A percentile compares a stretch with the other conserved stretches of the same genome.
These are phyloP conservation scores for Mortierella sp. DNA, from an alignment of 371 early-diverging fungal species.

Conservation along the genomic window DNA sequence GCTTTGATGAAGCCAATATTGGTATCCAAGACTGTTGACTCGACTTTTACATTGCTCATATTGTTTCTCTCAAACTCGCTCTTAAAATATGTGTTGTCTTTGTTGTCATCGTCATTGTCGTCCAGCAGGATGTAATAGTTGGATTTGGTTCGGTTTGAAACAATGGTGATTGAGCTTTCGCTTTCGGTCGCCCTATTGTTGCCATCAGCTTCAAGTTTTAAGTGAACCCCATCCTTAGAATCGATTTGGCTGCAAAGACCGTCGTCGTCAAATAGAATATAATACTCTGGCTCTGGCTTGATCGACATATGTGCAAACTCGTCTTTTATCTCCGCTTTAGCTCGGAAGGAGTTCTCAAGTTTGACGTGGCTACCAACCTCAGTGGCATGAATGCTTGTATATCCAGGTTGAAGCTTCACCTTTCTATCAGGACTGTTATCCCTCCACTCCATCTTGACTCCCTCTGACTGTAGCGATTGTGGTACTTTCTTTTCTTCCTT, in stretches of 20 bases:
- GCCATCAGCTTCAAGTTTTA: not conserved
- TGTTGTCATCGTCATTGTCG: slow-evolving; percentile 2
- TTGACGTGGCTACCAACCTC: slow-evolving; percentile 2
- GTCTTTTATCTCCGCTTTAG: not conserved
- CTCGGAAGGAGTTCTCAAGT: not conserved
- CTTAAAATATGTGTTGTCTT: not conserved
- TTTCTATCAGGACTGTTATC: not conserved
- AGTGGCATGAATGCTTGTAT: not conserved
- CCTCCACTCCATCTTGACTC: not conserved
- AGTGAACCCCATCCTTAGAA: not conserved
- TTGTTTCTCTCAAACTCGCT: not conserved
- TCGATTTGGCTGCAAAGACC: too few species aligned
- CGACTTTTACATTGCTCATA: not conserved
- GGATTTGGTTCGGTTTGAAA: not conserved
- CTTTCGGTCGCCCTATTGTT: not conserved
- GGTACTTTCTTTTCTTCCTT: not conserved
- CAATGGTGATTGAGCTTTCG: not conserved
- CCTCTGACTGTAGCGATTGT: not conserved
- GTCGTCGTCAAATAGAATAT: slow-evolving; percentile 14
- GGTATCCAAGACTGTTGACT: not conserved
- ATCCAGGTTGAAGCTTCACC: not conserved
- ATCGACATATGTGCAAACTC: not conserved
- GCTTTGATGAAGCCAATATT: not conserved
- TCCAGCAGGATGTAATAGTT: not conserved
- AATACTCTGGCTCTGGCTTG: slow-evolving; percentile 14